Percentiles rank a stretch among this genome's conserved stretches.
Evolutionary conservation across 257 asterid species (phyloP).

Genomic region (Nicotiana undulata): DNA sequence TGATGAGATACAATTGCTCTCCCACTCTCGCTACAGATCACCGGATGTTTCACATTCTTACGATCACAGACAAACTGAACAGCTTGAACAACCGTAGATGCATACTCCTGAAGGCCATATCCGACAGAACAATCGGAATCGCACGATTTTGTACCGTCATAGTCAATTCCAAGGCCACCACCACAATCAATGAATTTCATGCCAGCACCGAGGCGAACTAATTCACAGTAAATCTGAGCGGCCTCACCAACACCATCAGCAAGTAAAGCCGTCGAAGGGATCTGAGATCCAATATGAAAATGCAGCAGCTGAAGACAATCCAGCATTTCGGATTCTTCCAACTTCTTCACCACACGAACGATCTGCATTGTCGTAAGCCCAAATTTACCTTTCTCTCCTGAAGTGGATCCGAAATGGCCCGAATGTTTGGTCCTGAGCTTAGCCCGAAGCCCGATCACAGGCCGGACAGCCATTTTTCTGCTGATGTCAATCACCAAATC

Average conservation of each 20-base stretch:
- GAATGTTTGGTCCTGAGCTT: constrained; percentile 90
- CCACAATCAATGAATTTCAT: constrained; percentile 87
- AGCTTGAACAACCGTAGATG: constrained; percentile 72
- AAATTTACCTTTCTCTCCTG: constrained; percentile 94
- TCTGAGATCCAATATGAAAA: constrained; percentile 96
- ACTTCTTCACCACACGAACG: constrained; percentile 71
- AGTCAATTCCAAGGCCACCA: constrained; percentile 93
- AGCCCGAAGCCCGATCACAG: constrained; percentile 82
- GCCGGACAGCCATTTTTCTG: constrained; percentile 58
- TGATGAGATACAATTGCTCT: constrained; percentile 97
- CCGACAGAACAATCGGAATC: constrained; percentile 81
- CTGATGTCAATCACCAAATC: constrained; percentile 65
- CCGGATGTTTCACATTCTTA: constrained; percentile 67
- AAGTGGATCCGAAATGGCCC: constrained; percentile 97
- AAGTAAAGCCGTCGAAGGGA: constrained; percentile 63
- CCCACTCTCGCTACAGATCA: constrained; percentile 94
- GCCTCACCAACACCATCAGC: constrained; percentile 90
- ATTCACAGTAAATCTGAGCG: constrained; percentile 77
- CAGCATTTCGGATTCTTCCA: constrained; percentile 53
- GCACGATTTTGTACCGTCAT: constrained; percentile 76
- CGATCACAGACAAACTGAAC: constrained; percentile 54
- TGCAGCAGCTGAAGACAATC: constrained; percentile 90
- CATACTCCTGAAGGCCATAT: constrained; percentile 69
- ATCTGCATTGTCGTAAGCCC: constrained; percentile 82
- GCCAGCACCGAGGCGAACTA: constrained; percentile 77